These are phyloP conservation scores for Coemansia sp. DNA, from an alignment of 192 early-diverging fungal species.

Conservation along the genomic window DNA sequence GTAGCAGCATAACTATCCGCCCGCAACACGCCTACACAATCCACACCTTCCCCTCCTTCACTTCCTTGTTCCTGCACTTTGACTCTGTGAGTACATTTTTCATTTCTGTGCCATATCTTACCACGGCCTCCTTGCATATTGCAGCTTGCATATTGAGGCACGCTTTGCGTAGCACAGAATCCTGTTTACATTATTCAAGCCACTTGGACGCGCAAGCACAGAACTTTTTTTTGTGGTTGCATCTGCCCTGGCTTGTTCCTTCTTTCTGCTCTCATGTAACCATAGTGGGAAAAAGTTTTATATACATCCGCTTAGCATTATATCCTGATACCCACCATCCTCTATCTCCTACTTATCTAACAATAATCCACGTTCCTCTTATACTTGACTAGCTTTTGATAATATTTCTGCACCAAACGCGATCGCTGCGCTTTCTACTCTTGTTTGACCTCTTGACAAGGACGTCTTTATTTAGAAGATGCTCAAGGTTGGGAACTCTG, in stretches of 20 bases:
- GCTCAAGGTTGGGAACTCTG: constrained; percentile 37
- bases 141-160: not conserved
- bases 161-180: not conserved
- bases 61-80: constrained; percentile 1
- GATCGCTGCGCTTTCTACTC: not conserved
- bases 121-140: constrained; percentile 6
- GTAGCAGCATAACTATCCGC: not conserved
- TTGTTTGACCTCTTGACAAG: too few relatives aligned
- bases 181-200: constrained; percentile 6
- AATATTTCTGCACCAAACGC: not conserved
- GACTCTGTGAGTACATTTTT: constrained; percentile 1
- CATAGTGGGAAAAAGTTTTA: not conserved
- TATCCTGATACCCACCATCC: not conserved
- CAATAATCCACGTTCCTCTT: not conserved
- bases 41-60: not conserved
- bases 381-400: not conserved
- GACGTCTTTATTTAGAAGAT: constrained; percentile 1
- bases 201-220: not conserved
- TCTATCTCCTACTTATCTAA: not conserved
- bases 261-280: not conserved
- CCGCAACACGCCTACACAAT: not conserved
- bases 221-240: not conserved
- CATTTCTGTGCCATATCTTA: not conserved
- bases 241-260: not conserved
- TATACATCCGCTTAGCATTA: not conserved